Base-by-base conservation (phyloP, 305 asterid genomes). In the Fraxinus greggii region DNA sequence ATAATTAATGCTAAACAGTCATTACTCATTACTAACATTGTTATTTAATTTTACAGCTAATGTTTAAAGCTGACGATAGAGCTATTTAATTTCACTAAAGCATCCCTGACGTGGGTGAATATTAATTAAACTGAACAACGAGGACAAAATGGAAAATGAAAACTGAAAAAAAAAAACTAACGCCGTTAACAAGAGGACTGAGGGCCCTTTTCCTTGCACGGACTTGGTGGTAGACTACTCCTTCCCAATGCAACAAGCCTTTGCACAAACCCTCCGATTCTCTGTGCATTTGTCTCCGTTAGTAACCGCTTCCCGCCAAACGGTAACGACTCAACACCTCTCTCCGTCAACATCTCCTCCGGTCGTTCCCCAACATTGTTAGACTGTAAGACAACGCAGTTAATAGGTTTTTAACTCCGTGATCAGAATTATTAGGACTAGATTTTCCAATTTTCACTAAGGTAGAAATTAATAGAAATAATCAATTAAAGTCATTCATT, bases 291-390 rank as follows among this genome's bases (percentile, higher is more conserved):
- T 63, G 92, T 95, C 92, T 92, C 98, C 93, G 95, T 90, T 79
- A 93, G 77, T 56, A 95, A 81, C 85, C 98, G 93, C 83, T 93
- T 95, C 89, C 98, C 95, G 89, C 98, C 97, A 85, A 95, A 95
- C 86, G 96, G 95, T 84, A 93, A 65, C 17, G 98, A 83, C 82
- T 90, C 98, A 70, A 95, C 91, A 0, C 93, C 97, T 81, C 90
- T 90, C 82, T 88, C 97, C 61, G 86, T 90, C 88, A 92, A 70
- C 70, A 92, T 89, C 4, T 91, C 92, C 72, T 82, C 86, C 76
- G 82, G 82, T 77, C 28, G 85, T 29, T 78, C 79, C 35, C 73
- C 85, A 24, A 84, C 89, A 21, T 95, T 91, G 90, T 88, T 89
- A 23, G 90, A 91, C 98, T 95, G 91, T 48, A 36, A 45, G 7